Base-by-base conservation (phyloP, 1,139 yeast species). In the Diutina scorzettiae region DNA sequence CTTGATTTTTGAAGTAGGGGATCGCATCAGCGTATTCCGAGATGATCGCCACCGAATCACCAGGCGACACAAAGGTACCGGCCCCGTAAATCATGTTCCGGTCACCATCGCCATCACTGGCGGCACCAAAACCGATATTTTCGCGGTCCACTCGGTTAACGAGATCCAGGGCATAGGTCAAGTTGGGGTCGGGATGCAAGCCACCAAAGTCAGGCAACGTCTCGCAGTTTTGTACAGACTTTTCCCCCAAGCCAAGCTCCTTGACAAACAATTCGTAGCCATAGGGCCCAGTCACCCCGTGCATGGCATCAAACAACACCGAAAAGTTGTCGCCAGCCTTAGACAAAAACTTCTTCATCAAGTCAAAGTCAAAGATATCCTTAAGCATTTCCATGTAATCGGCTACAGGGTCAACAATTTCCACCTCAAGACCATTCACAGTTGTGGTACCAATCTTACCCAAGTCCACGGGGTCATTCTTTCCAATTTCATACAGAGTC, bases 41-140 rank as follows among this genome's bases (percentile, higher is more conserved):
- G 58, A 91, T 91, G 52, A 91, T 89, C 39, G 98, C 98, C 28
- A 91, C 97, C 5, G 96, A 84, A 62, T 91, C 98, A 58, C 98
- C 97, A 2, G 98, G 98, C 0, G 96, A 87, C 8, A 91, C 98
- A 63, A 91, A 93, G 2, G 97, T 76, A 43, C 85, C 84, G 34
- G 89, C 89, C 47, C 98, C 98, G 61, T 91, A 91, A 55, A 91
- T 93, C 98, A 91, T 91, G 62, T 91, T 91, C 65, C 98, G 78
- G 61, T 91, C 98, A 60, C 98, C 98, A 57, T 91, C 98, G 61
- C 98, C 98, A 58, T 91, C 98, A 16, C 95, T 82, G 5, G 98
- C 98, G 32, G 98, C 98, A 50, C 98, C 98, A 62, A 91, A 89
- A 7, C 93, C 86, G 51, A 89, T 83, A 46, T 76, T 66, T 48